phyloP scores from a whole-genome alignment of 2,329 filamentous ascomycete genomes.

The Uncinocarpus reesii region DNA sequence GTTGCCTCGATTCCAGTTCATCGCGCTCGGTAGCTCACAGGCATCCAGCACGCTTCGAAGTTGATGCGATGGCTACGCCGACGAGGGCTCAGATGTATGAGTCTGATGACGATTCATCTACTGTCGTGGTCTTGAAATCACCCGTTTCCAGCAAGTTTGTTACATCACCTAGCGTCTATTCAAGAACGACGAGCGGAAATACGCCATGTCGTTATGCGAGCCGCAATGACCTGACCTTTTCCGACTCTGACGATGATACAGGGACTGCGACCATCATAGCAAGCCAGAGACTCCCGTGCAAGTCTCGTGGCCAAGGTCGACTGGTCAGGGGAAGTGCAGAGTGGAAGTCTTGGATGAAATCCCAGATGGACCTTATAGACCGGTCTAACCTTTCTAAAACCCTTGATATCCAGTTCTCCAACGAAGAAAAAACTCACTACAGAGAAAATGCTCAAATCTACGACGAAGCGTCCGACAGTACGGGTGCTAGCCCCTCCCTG shows the following conservation, averaged over 20 bases:
- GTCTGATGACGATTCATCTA: slow-evolving; percentile 15
- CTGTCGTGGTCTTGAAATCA: slow-evolving; percentile 14
- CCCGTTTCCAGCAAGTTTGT: slow-evolving; percentile 1
- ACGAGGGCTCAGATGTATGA: slow-evolving; percentile 6
- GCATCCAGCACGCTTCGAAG: background rate
- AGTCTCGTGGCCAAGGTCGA: slow-evolving; percentile 6
- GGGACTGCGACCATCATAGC: slow-evolving; percentile 21
- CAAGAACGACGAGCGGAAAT: slow-evolving; percentile 24
- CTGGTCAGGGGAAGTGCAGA: slow-evolving; percentile 15
- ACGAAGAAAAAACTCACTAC: slow-evolving; percentile 19
- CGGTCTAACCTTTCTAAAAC: background rate
- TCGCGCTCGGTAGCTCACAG: background rate
- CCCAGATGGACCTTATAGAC: slow-evolving; percentile 20
- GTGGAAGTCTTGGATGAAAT: slow-evolving; percentile 22
- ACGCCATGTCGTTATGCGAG: slow-evolving; percentile 15
- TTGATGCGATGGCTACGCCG: background rate
- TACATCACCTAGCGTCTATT: slow-evolving; percentile 28
- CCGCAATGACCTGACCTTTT: background rate
- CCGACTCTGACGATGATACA: slow-evolving; percentile 15
- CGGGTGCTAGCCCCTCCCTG: background rate
- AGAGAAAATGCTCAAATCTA: slow-evolving; percentile 25
- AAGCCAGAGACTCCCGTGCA: slow-evolving; percentile 15
- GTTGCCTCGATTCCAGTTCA: background rate
- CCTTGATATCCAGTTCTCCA: background rate
- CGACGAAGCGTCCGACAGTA: slow-evolving; percentile 12